Evolutionary conservation across 1,284 basidiomycete genomes (phyloP), one percentile per base, ranked within the genome.

Genomic region (Vanrija sp.): DNA sequence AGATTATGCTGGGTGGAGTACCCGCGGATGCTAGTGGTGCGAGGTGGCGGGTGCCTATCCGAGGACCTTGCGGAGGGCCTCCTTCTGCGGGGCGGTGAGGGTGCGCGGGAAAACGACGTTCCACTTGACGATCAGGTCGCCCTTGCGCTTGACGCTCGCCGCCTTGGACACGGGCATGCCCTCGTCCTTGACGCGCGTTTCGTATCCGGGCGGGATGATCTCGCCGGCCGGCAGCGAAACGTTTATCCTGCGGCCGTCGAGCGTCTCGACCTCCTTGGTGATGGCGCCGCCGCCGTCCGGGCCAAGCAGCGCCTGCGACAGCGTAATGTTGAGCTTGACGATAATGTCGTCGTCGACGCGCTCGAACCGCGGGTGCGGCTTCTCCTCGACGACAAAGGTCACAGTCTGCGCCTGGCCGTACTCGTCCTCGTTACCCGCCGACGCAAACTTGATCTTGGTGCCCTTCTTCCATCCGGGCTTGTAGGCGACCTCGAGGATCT

Each of bases 161-260:
- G 85, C 86, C 74, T 89, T 91, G 54, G 89, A 81, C 39, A 92
- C 84, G 2, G 92, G 91, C 92, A 96, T 95, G 14, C 93, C 94
- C 73, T 94, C 89, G 2, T 84, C 86, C 3, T 78, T 49, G 6
- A 95, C 75, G 23, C 78, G 80, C 14, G 84, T 88, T 69, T 87
- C 82, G 73, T 86, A 82, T 4, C 84, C 86, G 1, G 92, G 90
- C 71, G 88, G 89, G 41, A 96, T 80, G 48, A 90, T 76, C 16
- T 86, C 85, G n/a, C 72, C 72, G 49, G 75, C 72, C 0, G 93
- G 92, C 0, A 85, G 69, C 0, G 82, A 69, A 2, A 91, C 81
- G 61, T 84, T 83, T 56, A 92, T 66, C 69, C 82, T 85, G 53
- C 88, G 79, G 15, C 89, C 89, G 67, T 96, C 92, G 47, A 96